These are phyloP conservation scores for Pseudognaphalium luteoalbum DNA, from an alignment of 129 eudicot genomes.

Conservation along the genomic window DNA sequence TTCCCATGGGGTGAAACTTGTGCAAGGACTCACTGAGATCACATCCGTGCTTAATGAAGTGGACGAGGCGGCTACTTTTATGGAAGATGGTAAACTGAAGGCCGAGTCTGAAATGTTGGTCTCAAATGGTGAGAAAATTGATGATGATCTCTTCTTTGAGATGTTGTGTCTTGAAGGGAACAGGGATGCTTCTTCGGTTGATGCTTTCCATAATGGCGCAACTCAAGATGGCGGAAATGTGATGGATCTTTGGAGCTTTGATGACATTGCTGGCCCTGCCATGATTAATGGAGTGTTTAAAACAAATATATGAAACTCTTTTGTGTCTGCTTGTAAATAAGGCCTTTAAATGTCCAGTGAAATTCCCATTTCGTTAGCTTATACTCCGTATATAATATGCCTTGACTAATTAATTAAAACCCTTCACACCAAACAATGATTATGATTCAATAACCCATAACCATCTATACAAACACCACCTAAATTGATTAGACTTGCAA, in stretches of 20 bases:
- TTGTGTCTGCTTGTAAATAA: slow-evolving; percentile 55
- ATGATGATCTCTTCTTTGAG: slow-evolving; percentile 56
- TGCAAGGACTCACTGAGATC: slow-evolving; percentile 64
- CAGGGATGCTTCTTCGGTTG: slow-evolving; percentile 65
- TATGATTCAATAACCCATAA: too few species aligned
- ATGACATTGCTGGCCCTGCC: slow-evolving; percentile 50
- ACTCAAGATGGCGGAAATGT: slow-evolving; percentile 49
- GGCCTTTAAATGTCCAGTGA: slow-evolving; percentile 41
- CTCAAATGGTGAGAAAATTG: slow-evolving; percentile 33
- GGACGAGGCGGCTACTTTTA: slow-evolving; percentile 44
- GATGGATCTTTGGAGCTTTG: slow-evolving; percentile 86
- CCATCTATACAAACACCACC: too few species aligned
- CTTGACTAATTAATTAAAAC: slow-evolving; percentile 2
- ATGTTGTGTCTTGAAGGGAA: slow-evolving; percentile 64
- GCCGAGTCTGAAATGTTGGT: slow-evolving; percentile 36
- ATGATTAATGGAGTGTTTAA: slow-evolving; percentile 51
- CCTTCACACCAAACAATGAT: too few species aligned
- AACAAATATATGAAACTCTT: slow-evolving; percentile 13
- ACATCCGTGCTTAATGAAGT: slow-evolving; percentile 66
- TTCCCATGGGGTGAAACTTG: slow-evolving; percentile 68
- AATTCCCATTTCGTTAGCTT: slow-evolving; percentile 10
- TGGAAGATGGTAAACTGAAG: slow-evolving; percentile 54
- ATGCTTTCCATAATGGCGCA: slow-evolving; percentile 61
- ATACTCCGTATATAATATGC: slow-evolving; percentile 5
- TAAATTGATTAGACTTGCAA: background rate